Evolutionary conservation across 306 rosid species (phyloP), one percentile per base, ranked within the genome.

Genomic region (Vicia villosa): DNA sequence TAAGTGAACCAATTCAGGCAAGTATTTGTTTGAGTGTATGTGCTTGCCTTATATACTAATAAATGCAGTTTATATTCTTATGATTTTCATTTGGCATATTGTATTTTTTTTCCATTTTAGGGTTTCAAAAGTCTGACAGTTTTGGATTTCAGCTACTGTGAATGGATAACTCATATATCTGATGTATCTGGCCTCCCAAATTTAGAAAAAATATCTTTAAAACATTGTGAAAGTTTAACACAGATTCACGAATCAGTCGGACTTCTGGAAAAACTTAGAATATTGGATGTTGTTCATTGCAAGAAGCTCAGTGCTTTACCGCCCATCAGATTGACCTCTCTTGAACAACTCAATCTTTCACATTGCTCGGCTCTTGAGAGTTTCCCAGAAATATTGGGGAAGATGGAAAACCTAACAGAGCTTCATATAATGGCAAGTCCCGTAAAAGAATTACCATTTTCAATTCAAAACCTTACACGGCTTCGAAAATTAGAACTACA

Each of bases 321-420:
- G 8, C 64, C 21, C 43, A 20, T 63, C 51, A 20, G 3, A 21
- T 40, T 62, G 34, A 11, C 30, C 6, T 62, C 62, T 6, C 8
- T 38, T 26, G 21, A 28, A 8, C 6, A 54, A 0, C n/a, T 54
- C 60, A 19, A 11, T 12, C 8, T 54, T 11, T 54, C 32, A 54
- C 36, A 54, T 57, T 57, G 63, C 34, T 22, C 17, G 26, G 4
- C 4, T 12, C 62, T 55, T 1, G 12, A 13, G 17, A 55, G 38
- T 26, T 55, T 55, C 19, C 62, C 62, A 5, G 37, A 55, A 62
- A 40, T 62, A 38, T 12, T 40, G 15, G 51, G 50, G 10, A 38
- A 17, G 32, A 75, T 75, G 56, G 45, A 75, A 58, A 36, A 49
- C 6, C 0, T 68, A 22, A 46, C 41, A 46, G 37, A 26, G 16